These are phyloP conservation scores for Exserohilum rostratum DNA, from an alignment of 2,329 filamentous ascomycete species.

Conservation along the genomic window DNA sequence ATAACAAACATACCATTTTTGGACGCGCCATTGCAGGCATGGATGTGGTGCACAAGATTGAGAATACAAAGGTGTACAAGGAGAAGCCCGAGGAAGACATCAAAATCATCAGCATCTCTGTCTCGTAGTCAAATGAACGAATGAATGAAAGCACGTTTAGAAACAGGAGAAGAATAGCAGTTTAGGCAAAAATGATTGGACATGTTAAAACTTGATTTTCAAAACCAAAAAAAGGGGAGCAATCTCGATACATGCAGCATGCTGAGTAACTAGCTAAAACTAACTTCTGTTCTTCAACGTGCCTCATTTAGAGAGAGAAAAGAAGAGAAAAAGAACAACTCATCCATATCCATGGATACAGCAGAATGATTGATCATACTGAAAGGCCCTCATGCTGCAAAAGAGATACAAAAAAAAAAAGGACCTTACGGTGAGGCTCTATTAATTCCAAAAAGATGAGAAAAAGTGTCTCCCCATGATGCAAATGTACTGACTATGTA, in stretches of 20 bases:
- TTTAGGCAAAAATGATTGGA: no score
- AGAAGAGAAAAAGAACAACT: no score
- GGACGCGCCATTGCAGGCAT: constrained; percentile 87
- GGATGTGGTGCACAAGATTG: constrained; percentile 95
- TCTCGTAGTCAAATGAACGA: constrained; percentile 39
- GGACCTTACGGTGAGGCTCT: background rate
- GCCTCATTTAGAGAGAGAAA: no score
- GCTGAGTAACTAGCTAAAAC: no score
- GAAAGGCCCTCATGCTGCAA: no score
- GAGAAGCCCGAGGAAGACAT: constrained; percentile 98
- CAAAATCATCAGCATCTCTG: constrained; percentile 86
- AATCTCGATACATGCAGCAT: background rate
- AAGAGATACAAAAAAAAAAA: no score
- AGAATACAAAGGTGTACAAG: constrained; percentile 83
- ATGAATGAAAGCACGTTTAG: no score
- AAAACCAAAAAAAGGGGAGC: no score
- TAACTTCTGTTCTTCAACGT: no score
- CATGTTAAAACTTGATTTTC: no score
- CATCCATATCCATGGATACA: background rate
- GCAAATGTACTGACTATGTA: background rate
- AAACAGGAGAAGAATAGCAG: no score
- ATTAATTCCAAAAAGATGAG: background rate
- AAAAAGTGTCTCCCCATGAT: background rate
- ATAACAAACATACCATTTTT: constrained; percentile 96
- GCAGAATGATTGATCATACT: no score